phyloP scores from a whole-genome alignment of 2,329 filamentous ascomycete genomes.

The Colletotrichum chrysophilum region DNA sequence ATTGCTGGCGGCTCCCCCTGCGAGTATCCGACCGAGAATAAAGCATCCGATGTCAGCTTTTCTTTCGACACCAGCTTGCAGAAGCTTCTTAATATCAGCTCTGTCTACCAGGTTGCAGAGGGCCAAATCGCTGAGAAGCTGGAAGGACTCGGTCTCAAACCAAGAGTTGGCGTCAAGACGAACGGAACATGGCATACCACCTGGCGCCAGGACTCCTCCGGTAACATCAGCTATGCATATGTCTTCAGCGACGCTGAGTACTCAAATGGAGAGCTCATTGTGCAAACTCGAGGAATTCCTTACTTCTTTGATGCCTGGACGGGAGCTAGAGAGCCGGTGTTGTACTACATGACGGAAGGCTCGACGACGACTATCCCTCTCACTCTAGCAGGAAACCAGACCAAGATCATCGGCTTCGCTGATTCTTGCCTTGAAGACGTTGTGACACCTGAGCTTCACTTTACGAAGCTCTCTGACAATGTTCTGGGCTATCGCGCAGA shows the following conservation, averaged over 20 bases:
- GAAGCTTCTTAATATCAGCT: background rate
- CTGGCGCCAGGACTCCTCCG: background rate
- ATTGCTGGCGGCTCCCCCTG: conserved; percentile 26
- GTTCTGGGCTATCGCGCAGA: background rate
- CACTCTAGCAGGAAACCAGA: conserved; percentile 1
- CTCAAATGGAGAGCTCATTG: background rate
- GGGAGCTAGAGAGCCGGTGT: background rate
- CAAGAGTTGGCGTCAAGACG: background rate
- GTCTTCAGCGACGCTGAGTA: background rate
- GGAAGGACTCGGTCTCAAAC: background rate
- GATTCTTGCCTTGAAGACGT: background rate
- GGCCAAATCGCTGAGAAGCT: background rate
- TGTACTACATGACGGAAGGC: background rate
- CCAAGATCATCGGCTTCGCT: background rate
- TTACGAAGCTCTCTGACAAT: background rate
- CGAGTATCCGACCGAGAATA: background rate
- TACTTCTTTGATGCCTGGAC: conserved; percentile 14
- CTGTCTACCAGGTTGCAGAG: background rate
- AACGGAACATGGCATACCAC: conserved; percentile 4
- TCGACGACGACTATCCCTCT: background rate
- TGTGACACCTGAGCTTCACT: background rate
- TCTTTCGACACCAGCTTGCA: background rate
- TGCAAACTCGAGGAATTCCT: background rate
- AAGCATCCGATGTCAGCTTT: background rate
- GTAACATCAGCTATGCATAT: background rate